Evolutionary conservation across 208 protist species (phyloP), one percentile per base, ranked within the genome.

Genomic region (Herpetomonas samuelpessoai): DNA sequence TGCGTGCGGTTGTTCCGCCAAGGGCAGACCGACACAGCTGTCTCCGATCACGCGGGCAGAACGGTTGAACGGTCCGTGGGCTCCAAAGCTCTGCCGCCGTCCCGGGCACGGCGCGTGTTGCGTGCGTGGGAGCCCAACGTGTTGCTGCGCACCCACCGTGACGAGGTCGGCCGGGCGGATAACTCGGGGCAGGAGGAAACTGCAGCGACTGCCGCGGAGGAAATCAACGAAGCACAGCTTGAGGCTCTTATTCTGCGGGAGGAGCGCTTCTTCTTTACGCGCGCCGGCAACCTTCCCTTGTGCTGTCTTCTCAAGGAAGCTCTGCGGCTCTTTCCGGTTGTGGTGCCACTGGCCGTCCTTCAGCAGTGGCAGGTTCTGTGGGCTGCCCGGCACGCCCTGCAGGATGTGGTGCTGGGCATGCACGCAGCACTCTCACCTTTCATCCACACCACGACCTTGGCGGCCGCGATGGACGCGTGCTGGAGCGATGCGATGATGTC

Each of bases 291-390:
- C 69, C 50, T 82, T 0, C 75, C 80, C 24, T 46, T 93, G 2
- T 86, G 78, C 55, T 74, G 79, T 49, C 88, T 90, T 51, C 47
- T 93, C 24, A 63, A 71, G 18, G 81, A 90, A 28, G 60, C 75
- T 9, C 72, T 90, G 41, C 72, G 73, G 14, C 74, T 77, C 28
- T 89, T 84, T 54, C 86, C 86, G 3, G 50, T 86, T 30, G 62
- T 93, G 1, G 69, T 87, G 25, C 46, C 58, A 0, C 68, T 68
- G 2, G 44, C 52, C 0, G 53, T 76, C 35, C 68, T 93, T 26
- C 68, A 29, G 38, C 72, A 74, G 30, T 70, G 85, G 60, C 74
- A 93, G 58, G 53, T 54, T 19, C 56, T 77, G 21, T 93, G 83
- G 81, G 71, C 81, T 1, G 45, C 76, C 27, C 76, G 81, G 9